Percentiles rank a stretch among this genome's conserved stretches.
phyloP scores from a whole-genome alignment of 164 flowering plant species.

The Macadamia tetraphylla region DNA sequence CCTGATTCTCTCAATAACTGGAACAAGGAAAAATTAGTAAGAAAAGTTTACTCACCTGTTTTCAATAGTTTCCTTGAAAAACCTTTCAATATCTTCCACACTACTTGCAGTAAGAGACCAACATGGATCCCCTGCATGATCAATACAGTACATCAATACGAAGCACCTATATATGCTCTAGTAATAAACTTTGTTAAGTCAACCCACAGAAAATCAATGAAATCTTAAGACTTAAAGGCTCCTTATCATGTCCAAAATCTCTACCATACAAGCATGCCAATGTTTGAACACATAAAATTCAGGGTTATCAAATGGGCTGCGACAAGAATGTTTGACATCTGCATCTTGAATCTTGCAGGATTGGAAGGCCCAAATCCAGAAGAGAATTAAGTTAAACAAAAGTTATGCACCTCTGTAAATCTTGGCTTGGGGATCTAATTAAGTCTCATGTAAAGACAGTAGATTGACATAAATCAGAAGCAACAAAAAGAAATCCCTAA shows the following conservation, averaged over 20 bases:
- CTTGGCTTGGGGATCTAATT: no score
- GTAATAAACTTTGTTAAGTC: not conserved
- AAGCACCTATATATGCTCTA: not conserved
- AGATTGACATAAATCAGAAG: no score
- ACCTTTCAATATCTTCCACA: constrained; percentile 74
- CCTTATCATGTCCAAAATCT: not conserved
- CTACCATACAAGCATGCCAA: not conserved
- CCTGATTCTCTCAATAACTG: not conserved
- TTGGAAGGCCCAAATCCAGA: no score
- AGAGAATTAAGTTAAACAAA: no score
- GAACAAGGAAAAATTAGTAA: not conserved
- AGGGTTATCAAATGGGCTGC: not conserved
- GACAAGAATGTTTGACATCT: not conserved
- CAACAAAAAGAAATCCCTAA: no score
- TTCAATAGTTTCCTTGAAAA: constrained; percentile 80
- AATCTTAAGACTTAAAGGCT: not conserved
- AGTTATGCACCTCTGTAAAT: no score
- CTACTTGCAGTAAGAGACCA: constrained; percentile 67
- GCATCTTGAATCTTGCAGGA: no score
- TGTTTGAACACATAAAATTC: not conserved
- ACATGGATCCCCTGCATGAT: constrained; percentile 68
- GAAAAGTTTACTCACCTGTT: constrained; percentile 48
- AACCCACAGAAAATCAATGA: not conserved
- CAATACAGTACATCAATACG: constrained; percentile 1
- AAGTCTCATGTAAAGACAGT: no score